Evolutionary conservation across 257 asterid genomes (phyloP).

Genomic region (Jacaranda copaia): DNA sequence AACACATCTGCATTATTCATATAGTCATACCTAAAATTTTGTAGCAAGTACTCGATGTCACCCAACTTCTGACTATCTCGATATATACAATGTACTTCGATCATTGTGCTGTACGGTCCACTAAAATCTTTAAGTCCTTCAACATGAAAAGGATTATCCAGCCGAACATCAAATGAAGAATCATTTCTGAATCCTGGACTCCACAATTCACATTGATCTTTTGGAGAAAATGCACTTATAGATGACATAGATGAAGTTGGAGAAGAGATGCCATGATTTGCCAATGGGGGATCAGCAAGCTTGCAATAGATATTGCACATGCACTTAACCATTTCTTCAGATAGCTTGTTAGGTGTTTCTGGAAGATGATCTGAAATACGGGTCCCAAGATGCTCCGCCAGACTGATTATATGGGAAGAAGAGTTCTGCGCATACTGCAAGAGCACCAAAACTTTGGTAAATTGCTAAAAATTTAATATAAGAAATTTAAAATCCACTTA

Average conservation of each 20-base stretch:
- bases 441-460: conserved; percentile 31
- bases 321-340: conserved; percentile 97
- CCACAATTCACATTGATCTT: conserved; percentile 82
- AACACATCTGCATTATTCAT: background rate
- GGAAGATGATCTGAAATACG: conserved; percentile 82
- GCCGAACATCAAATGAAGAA: conserved; percentile 81
- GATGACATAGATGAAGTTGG: conserved; percentile 89
- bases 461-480: background rate
- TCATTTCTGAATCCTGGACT: conserved; percentile 83
- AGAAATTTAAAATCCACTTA: background rate
- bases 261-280: conserved; percentile 75
- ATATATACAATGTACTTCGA: conserved; percentile 84
- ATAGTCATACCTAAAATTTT: conserved; percentile 70
- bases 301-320: conserved; percentile 86
- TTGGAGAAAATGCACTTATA: conserved; percentile 78
- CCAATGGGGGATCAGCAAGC: conserved; percentile 81
- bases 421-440: conserved; percentile 75
- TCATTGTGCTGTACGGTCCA: conserved; percentile 99
- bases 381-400: conserved; percentile 97
- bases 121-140: conserved; percentile 97
- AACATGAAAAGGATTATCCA: conserved; percentile 91
- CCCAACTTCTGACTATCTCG: conserved; percentile 82
- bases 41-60: conserved; percentile 72
- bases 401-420: conserved; percentile 71
- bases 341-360: conserved; percentile 83